Percentiles rank a stretch among this genome's conserved stretches.
Conservation (phyloP, 306 rosid species). For the Betula pendula region DNA sequence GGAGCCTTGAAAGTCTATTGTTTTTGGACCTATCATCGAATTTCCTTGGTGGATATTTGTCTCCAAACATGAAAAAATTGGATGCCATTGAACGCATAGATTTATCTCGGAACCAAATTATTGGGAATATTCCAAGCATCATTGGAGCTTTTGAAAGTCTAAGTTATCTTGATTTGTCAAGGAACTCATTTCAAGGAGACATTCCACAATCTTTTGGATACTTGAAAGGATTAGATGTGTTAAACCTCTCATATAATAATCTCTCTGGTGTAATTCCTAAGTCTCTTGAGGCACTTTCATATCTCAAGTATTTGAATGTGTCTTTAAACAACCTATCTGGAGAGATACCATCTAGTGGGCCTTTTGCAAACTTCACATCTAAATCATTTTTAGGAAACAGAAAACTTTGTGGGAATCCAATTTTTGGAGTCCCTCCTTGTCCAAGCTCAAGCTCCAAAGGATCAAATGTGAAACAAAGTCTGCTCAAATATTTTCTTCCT, state of each 20-base stretch:
- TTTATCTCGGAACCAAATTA: neutral
- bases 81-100: neutral
- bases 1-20: neutral
- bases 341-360: neutral
- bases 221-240: neutral
- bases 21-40: neutral
- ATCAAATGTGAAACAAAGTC: neutral
- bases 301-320: neutral
- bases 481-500: neutral
- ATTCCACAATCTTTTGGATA: neutral
- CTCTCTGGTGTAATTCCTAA: neutral
- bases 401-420: constrained; percentile 1
- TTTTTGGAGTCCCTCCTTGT: neutral
- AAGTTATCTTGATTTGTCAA: neutral
- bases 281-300: neutral
- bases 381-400: neutral
- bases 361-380: constrained; percentile 3
- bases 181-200: neutral
- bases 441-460: neutral
- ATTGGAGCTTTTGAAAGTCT: neutral
- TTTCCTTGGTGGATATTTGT: neutral
- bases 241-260: neutral
- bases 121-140: neutral
- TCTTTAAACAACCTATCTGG: neutral
- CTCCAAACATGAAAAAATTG: neutral